A percentile compares a stretch with the other conserved stretches of the same genome.
These are phyloP conservation scores for Phytophthora boehmeriae DNA, from an alignment of 352 stramenopile genomes.

Conservation along the genomic window DNA sequence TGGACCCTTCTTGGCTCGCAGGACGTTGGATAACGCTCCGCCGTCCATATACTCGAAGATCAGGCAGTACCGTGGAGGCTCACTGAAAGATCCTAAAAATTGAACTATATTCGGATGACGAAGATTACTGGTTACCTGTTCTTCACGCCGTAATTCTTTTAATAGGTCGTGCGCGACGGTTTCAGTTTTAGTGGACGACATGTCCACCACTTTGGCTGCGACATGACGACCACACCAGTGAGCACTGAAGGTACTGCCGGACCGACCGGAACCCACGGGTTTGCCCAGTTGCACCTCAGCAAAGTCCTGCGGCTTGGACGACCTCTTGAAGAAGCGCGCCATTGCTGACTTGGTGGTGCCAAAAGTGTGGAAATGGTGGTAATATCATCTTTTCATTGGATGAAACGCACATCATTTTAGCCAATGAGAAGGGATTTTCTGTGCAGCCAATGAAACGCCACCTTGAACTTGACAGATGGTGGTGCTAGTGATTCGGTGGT, in stretches of 20 bases:
- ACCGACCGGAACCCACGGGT: constrained; percentile 52
- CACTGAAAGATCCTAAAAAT: constrained; percentile 57
- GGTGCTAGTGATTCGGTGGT: too few species aligned
- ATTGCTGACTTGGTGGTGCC: constrained; percentile 4
- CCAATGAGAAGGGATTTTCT: too few species aligned
- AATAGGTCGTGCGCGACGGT: constrained; percentile 53
- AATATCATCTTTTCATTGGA: too few species aligned
- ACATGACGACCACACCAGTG: constrained; percentile 57
- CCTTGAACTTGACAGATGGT: too few species aligned
- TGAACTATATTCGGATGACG: constrained; percentile 65
- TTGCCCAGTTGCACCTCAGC: constrained; percentile 52
- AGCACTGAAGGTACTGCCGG: constrained; percentile 58
- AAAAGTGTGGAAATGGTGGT: neutral
- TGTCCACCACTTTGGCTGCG: constrained; percentile 61
- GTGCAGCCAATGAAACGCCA: too few species aligned
- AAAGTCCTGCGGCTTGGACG: constrained; percentile 31
- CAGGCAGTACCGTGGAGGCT: constrained; percentile 59
- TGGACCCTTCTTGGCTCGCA: constrained; percentile 37
- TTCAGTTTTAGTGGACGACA: constrained; percentile 28
- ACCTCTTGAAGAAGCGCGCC: constrained; percentile 32
- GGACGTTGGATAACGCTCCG: constrained; percentile 50
- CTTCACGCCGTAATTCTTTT: constrained; percentile 60
- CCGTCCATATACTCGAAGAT: constrained; percentile 77
- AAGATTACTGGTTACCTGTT: constrained; percentile 59
- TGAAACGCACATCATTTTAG: too few species aligned